Conservation (phyloP, 371 early-diverging fungal genomes). For the Gilbertella persicaria region DNA sequence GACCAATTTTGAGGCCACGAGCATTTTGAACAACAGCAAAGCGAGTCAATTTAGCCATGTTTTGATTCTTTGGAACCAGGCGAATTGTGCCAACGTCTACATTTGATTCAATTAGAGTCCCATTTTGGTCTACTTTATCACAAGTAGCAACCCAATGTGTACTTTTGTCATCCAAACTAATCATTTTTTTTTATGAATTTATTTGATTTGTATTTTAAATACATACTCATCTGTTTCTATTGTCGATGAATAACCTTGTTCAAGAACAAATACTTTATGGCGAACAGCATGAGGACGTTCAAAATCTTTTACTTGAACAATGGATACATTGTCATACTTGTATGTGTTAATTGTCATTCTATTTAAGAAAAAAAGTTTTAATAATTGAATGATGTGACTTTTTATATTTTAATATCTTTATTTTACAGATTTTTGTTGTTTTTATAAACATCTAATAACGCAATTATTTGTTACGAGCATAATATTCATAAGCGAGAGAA, state of each 20-base stretch:
- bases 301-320: slow-evolving; percentile 10
- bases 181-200: not conserved
- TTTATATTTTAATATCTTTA: not conserved
- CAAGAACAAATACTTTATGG: slow-evolving; percentile 36
- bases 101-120: not conserved
- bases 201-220: not conserved
- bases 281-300: slow-evolving; percentile 34
- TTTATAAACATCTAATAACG: not conserved
- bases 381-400: too few species aligned
- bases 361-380: too few species aligned
- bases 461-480: slow-evolving; percentile 61
- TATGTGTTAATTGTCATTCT: not conserved
- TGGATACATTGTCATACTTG: slow-evolving; percentile 4
- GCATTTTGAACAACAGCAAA: slow-evolving; percentile 43
- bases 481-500: slow-evolving; percentile 90
- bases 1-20: slow-evolving; percentile 39
- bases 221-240: slow-evolving; percentile 45
- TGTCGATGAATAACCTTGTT: slow-evolving; percentile 38
- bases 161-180: slow-evolving; percentile 27
- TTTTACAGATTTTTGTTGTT: not conserved
- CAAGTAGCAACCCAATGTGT: slow-evolving; percentile 39
- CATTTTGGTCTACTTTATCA: slow-evolving; percentile 13
- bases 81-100: slow-evolving; percentile 38
- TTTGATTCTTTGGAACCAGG: slow-evolving; percentile 17
- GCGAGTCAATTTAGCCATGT: slow-evolving; percentile 40